Evolutionary conservation across 805 yeast genomes (phyloP), one percentile per base, ranked within the genome.

Genomic region (Candida incommunis): DNA sequence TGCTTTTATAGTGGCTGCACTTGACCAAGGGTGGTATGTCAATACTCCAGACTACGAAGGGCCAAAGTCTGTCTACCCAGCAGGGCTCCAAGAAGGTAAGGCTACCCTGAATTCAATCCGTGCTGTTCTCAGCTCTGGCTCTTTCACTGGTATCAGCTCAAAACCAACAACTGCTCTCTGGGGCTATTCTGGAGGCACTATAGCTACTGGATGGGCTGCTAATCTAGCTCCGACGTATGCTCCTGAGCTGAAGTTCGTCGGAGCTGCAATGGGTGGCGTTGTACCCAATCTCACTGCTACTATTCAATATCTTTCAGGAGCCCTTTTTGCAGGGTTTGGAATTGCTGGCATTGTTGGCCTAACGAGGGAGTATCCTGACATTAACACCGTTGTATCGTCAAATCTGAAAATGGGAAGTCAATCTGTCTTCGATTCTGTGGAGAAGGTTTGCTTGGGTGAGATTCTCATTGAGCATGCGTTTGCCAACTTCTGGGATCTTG

Each of bases 171-270:
- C 54, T 9, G 59, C 50, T 7, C 44, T 56, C 31, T 51, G 56
- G 54, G 60, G 60, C 22, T 56, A 54, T 49, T 57, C 59, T 4
- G 56, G 56, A 4, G 58, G 52, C n/a, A 52, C 57, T 3, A 40
- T 44, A n/a, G 51, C 59, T 15, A 37, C 55, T 11, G 60, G 57
- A n/a, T 50, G 51, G 46, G 58, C 60, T 1, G 50, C 51, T 1
- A 55, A 55, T 46, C 21, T 49, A 16, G 50, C 50, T 23, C 29
- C 27, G 3, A 1, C 40, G 9, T 56, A 56, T 22, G 58, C 58
- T 2, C 58, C 60, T 2, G 57, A 54, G 22, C 44, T 56, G 21
- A 45, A 47, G 18, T 25, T 56, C 11, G 47, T 45, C 22, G 56
- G 44, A 4, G 54, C 45, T 16, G 56, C 53, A 2, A 42, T 54